phyloP scores from a whole-genome alignment of 2,329 filamentous ascomycete species.

The Nannizziopsis barbatae region DNA sequence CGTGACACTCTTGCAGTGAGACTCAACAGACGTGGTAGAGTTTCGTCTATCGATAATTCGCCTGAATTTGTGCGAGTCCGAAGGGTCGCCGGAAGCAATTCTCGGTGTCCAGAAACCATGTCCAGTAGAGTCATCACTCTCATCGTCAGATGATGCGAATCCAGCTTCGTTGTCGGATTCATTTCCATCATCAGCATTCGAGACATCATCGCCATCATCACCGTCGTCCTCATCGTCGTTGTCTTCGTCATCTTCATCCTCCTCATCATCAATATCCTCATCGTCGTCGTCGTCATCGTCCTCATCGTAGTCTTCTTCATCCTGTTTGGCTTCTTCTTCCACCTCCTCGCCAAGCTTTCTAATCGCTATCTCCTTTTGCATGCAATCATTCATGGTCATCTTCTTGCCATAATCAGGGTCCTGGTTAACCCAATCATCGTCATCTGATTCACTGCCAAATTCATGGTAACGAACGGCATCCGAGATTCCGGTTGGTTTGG shows the following conservation, averaged over 20 bases:
- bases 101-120: slow-evolving; percentile 52
- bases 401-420: slow-evolving; percentile 53
- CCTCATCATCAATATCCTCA: slow-evolving; percentile 46
- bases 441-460: slow-evolving; percentile 71
- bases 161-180: slow-evolving; percentile 69
- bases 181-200: slow-evolving; percentile 54
- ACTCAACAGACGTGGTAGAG: slow-evolving; percentile 47
- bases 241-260: slow-evolving; percentile 52
- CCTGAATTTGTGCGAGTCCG: slow-evolving; percentile 36
- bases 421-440: slow-evolving; percentile 86
- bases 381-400: slow-evolving; percentile 78
- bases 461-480: slow-evolving; percentile 60
- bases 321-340: slow-evolving; percentile 72
- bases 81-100: slow-evolving; percentile 28
- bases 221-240: slow-evolving; percentile 50
- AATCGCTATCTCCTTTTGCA: slow-evolving; percentile 81
- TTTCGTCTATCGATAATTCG: slow-evolving; percentile 36
- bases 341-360: slow-evolving; percentile 77
- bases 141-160: slow-evolving; percentile 58
- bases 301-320: slow-evolving; percentile 54
- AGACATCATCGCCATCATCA: slow-evolving; percentile 31
- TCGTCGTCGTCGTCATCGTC: slow-evolving; percentile 41
- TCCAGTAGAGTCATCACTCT: slow-evolving; percentile 53
- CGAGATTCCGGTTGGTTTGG: slow-evolving; percentile 24
- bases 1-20: slow-evolving; percentile 22